Evolutionary conservation across 345 rosid genomes (phyloP), one percentile per base, ranked within the genome.

Genomic region (Mangifera indica): DNA sequence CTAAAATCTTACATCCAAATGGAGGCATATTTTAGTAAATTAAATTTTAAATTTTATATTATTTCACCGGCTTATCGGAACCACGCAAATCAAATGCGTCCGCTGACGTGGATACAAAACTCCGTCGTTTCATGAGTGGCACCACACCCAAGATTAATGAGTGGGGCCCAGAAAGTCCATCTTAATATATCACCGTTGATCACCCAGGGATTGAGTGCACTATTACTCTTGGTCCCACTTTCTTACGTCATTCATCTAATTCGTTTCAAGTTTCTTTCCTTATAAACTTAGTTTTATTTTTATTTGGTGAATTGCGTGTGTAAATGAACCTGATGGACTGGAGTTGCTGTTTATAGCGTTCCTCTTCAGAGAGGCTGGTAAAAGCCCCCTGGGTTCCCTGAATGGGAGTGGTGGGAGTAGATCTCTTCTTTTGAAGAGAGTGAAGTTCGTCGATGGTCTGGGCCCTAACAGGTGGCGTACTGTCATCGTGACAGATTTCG

Each of bases 381-480:
- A 89, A 85, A 49, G 81, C 48, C 18, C 86, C 84, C 24, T 21
- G 64, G 6, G 79, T 22, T 4, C 84, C 88, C 45, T 84, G 76
- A 10, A 84, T 81, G 0, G 98, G 98, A 1, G 98, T 90, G 1
- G 82, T 84, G 2, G 98, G 98, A 12, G 97, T 84, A 7, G 98
- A 94, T 73, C 81, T 82, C 81, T 94, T 94, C 90, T 60, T 90
- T 79, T 94, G 98, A 52, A 94, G 84, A 4, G 95, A 90, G 76
- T 92, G 98, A 70, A 94, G 98, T 84, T 94, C 98, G 73, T 94
- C 98, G 70, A 92, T 79, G 10, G 98, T 94, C 77, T 90, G 87
- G 0, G 82, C 98, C 80, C 84, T 90, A 58, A 94, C 97, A 18
- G 98, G 84, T 20, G 90, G 81, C 0, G 82, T 79, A 63, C 90